These are phyloP conservation scores for Dictyostelium citrinum DNA, from an alignment of 78 protist species.

Conservation along the genomic window DNA sequence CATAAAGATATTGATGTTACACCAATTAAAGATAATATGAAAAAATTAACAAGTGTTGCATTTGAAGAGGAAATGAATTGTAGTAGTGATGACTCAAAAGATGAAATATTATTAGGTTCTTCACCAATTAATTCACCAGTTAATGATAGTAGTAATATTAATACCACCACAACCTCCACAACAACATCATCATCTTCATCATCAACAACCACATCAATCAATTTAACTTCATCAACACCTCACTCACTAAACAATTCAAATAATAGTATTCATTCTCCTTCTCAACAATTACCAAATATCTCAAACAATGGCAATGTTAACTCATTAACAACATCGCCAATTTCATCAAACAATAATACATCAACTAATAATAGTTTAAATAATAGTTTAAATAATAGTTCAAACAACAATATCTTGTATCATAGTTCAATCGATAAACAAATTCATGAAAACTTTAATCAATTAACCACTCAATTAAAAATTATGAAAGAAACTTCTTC, in stretches of 20 bases:
- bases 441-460: slow-evolving; percentile 42
- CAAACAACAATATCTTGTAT: neutral
- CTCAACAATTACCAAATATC: neutral
- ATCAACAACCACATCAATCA: neutral
- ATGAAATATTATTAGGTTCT: neutral
- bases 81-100: neutral
- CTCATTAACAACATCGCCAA: neutral
- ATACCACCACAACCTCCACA: neutral
- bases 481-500: slow-evolving; percentile 7
- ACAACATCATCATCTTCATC: too few species aligned
- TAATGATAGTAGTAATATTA: neutral
- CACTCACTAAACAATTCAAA: neutral
- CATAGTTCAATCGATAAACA: slow-evolving; percentile 32
- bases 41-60: neutral
- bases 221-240: neutral
- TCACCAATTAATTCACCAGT: neutral
- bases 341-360: neutral
- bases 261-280: neutral
- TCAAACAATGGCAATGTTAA: neutral
- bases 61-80: neutral
- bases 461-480: slow-evolving; percentile 20
- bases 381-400: neutral
- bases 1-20: neutral
- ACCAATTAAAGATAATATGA: neutral
- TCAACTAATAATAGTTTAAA: neutral